Percentiles rank a stretch among this genome's conserved stretches.
Conservation (phyloP, 2,329 filamentous ascomycete genomes). For the Colletotrichum orbiculare region DNA sequence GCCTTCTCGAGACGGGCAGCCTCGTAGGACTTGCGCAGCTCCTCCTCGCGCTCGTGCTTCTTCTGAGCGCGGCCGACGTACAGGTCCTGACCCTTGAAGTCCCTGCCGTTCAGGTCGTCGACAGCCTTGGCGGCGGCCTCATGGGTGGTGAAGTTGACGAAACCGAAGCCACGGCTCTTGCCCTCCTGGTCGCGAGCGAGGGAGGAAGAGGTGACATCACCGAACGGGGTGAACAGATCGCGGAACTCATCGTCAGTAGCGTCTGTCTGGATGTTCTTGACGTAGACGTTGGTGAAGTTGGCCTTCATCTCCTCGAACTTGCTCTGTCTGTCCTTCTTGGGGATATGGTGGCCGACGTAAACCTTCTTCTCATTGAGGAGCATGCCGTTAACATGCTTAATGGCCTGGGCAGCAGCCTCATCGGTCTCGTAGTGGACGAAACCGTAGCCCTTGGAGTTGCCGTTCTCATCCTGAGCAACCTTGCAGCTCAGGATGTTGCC, state of each 20-base stretch:
- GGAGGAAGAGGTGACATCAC: slow-evolving; percentile 94
- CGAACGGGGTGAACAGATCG: slow-evolving; percentile 89
- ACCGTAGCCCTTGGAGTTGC: slow-evolving; percentile 97
- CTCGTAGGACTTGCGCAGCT: slow-evolving; percentile 98
- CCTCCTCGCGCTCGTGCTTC: slow-evolving; percentile 99
- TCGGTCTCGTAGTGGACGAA: slow-evolving; percentile 99
- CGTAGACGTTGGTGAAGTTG: slow-evolving; percentile 99
- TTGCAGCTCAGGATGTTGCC: slow-evolving; percentile 99
- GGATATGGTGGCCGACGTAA: slow-evolving; percentile 98
- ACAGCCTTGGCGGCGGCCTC: slow-evolving; percentile 88
- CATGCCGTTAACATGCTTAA: slow-evolving; percentile 99
- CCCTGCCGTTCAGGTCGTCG: slow-evolving; percentile 89
- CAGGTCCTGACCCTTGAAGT: slow-evolving; percentile 93
- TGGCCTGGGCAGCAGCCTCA: slow-evolving; percentile 94
- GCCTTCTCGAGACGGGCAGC: slow-evolving; percentile 97
- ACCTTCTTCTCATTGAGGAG: slow-evolving; percentile 99
- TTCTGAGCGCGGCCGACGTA: slow-evolving; percentile 99
- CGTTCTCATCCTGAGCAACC: slow-evolving; percentile 96
- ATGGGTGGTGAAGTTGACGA: slow-evolving; percentile 95
- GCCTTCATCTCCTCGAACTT: slow-evolving; percentile 99
- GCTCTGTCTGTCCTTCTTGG: slow-evolving; percentile 99
- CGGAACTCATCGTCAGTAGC: slow-evolving; percentile 95
- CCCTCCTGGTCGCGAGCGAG: slow-evolving; percentile 89
- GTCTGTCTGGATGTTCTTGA: slow-evolving; percentile 94
- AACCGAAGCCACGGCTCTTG: slow-evolving; percentile 95